These are phyloP conservation scores for Apophysomyces ossiformis DNA, from an alignment of 371 early-diverging fungal genomes.

Conservation along the genomic window DNA sequence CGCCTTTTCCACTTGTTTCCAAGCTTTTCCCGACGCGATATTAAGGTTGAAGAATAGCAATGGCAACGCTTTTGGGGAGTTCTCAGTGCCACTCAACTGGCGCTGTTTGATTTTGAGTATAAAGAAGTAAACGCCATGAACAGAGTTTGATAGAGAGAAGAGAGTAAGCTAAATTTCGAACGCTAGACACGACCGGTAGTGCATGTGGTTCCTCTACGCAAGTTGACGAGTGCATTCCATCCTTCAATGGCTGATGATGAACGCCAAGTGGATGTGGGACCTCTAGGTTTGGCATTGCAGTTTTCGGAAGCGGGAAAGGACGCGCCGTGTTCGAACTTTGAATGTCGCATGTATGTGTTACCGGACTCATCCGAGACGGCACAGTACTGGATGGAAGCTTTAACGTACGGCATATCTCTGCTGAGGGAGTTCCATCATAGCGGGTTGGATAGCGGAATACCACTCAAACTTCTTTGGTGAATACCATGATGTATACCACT, in stretches of 20 bases:
- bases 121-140: conserved; percentile 32
- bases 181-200: conserved; percentile 33
- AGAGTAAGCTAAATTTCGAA: background rate
- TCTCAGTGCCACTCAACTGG: conserved; percentile 35
- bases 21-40: too few relatives aligned
- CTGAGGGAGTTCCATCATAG: conserved; percentile 20
- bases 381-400: conserved; percentile 42
- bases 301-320: conserved; percentile 29
- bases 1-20: background rate
- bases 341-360: conserved; percentile 51
- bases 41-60: conserved; percentile 22
- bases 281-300: conserved; percentile 45
- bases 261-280: conserved; percentile 49
- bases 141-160: background rate
- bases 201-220: conserved; percentile 38
- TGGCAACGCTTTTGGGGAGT: conserved; percentile 53
- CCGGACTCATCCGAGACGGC: conserved; percentile 36
- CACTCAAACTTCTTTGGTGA: conserved; percentile 18
- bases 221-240: conserved; percentile 34
- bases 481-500: background rate
- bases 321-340: conserved; percentile 22
- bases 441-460: conserved; percentile 8
- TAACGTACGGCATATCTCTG: conserved; percentile 24
- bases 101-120: conserved; percentile 54
- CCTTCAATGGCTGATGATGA: conserved; percentile 51